These are phyloP conservation scores for Arabidopsis suecica DNA, from an alignment of 345 rosid genomes.

Conservation along the genomic window DNA sequence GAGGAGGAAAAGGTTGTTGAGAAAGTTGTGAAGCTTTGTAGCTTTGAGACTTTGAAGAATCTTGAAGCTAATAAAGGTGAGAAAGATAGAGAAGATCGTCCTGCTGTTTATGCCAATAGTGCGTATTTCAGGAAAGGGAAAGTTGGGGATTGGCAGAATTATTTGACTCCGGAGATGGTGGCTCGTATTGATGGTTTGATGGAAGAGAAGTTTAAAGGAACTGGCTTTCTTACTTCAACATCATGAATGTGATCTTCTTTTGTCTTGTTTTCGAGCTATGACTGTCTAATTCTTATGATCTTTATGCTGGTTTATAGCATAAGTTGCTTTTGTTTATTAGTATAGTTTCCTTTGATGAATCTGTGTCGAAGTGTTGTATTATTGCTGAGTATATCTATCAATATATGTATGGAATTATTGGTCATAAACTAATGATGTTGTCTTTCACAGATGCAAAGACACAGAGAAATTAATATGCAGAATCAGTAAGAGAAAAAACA, in stretches of 20 bases:
- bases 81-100: slow-evolving; percentile 32
- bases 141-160: slow-evolving; percentile 54
- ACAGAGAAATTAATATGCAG: slow-evolving; percentile 1
- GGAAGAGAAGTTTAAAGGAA: slow-evolving; percentile 44
- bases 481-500: slow-evolving; percentile 13
- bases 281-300: slow-evolving; percentile 3
- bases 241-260: background rate
- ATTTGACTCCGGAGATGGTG: slow-evolving; percentile 47
- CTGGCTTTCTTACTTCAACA: slow-evolving; percentile 26
- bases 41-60: slow-evolving; percentile 49
- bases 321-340: background rate
- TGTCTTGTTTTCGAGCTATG: slow-evolving; percentile 15
- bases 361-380: background rate
- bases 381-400: slow-evolving; percentile 1
- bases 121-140: slow-evolving; percentile 49
- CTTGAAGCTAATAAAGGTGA: slow-evolving; percentile 50
- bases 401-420: background rate
- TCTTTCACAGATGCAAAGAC: background rate
- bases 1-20: slow-evolving; percentile 34
- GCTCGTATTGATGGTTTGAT: slow-evolving; percentile 40
- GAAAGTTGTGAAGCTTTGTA: slow-evolving; percentile 44
- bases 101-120: slow-evolving; percentile 30
- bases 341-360: slow-evolving; percentile 3
- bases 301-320: slow-evolving; percentile 25
- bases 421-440: background rate